Evolutionary conservation across 495 filamentous ascomycete genomes (phyloP).

Genomic region (Talaromyces trachyspermus): DNA sequence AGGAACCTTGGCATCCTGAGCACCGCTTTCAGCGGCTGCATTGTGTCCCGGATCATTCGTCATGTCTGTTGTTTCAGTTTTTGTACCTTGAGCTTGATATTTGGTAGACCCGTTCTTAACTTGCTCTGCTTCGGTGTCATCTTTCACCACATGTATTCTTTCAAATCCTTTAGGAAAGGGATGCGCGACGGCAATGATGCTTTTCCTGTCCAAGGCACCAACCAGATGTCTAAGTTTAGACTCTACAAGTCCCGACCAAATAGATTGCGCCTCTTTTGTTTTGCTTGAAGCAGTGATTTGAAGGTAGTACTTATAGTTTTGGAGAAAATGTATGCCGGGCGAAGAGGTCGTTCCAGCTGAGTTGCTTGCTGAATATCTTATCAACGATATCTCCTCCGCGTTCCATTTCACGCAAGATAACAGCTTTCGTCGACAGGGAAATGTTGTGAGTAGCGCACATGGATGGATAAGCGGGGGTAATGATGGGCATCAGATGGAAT

Average conservation of each 20-base stretch:
- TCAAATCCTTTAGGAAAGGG: constrained; percentile 92
- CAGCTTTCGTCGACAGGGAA: constrained; percentile 70
- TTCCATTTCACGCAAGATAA: constrained; percentile 76
- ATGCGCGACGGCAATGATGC: constrained; percentile 74
- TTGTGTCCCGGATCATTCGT: constrained; percentile 48
- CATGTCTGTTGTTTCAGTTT: constrained; percentile 52
- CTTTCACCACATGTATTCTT: constrained; percentile 64
- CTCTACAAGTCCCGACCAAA: constrained; percentile 88
- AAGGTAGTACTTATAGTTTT: constrained; percentile 86
- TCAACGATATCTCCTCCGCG: constrained; percentile 71
- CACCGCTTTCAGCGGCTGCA: constrained; percentile 40
- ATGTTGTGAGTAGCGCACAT: constrained; percentile 97
- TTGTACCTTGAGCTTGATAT: constrained; percentile 54
- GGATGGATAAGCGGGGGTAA: constrained; percentile 90
- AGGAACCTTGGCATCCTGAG: constrained; percentile 36
- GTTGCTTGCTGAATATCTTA: constrained; percentile 66
- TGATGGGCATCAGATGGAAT: constrained; percentile 91
- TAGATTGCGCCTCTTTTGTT: constrained; percentile 73
- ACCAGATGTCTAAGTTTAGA: constrained; percentile 85
- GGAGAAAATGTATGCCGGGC: constrained; percentile 88
- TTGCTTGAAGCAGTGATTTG: constrained; percentile 79
- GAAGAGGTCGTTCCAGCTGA: constrained; percentile 83
- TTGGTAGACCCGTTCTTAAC: constrained; percentile 65
- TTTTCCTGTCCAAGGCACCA: constrained; percentile 62
- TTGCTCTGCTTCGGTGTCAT: constrained; percentile 59